These are phyloP conservation scores for Eucommia ulmoides DNA, from an alignment of 257 asterid genomes.

Conservation along the genomic window DNA sequence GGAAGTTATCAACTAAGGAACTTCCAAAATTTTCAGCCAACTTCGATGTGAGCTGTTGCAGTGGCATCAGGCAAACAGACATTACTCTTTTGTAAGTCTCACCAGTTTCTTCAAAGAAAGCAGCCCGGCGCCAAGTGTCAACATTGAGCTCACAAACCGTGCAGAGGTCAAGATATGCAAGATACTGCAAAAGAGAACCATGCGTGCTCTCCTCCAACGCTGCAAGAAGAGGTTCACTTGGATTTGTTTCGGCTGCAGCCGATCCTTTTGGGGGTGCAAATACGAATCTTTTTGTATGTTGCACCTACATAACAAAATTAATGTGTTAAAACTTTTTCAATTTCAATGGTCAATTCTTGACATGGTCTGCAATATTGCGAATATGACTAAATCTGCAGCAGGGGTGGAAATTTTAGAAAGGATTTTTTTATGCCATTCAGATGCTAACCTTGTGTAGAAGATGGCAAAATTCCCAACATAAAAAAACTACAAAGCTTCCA, in stretches of 20 bases:
- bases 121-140: constrained; percentile 97
- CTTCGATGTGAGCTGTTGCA: constrained; percentile 53
- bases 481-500: constrained; percentile 51
- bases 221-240: constrained; percentile 69
- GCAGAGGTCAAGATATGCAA: constrained; percentile 87
- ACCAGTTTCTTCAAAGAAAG: constrained; percentile 89
- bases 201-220: constrained; percentile 76
- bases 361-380: too few relatives aligned
- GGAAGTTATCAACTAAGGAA: constrained; percentile 43
- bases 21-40: constrained; percentile 55
- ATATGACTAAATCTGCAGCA: too few relatives aligned
- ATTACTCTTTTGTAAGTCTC: constrained; percentile 79
- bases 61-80: constrained; percentile 53
- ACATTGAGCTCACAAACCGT: constrained; percentile 86
- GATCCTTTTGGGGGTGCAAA: constrained; percentile 98
- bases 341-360: background rate
- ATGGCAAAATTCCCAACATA: constrained; percentile 82
- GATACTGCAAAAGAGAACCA: constrained; percentile 75
- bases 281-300: constrained; percentile 67
- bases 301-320: constrained; percentile 38
- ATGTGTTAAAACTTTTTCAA: too few relatives aligned
- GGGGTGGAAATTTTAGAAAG: background rate
- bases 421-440: too few relatives aligned
- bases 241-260: constrained; percentile 95
- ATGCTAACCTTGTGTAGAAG: constrained; percentile 71